A percentile compares a stretch with the other conserved stretches of the same genome.
Conservation (phyloP, 441 rosid species). For the Manihot esculenta region DNA sequence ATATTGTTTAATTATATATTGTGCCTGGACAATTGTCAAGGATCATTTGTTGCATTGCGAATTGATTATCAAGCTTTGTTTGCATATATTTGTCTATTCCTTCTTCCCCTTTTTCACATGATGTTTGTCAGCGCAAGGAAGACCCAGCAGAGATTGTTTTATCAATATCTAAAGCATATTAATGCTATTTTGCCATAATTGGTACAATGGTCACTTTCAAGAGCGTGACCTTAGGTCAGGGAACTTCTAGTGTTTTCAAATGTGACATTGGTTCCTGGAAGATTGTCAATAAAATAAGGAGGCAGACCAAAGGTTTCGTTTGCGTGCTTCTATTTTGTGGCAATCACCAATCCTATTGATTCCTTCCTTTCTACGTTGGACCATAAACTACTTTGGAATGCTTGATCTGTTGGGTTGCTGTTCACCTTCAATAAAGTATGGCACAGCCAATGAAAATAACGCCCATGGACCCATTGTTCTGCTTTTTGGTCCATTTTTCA, state of each 20-base stretch:
- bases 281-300: background rate
- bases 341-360: background rate
- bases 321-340: background rate
- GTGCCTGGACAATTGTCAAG: constrained; percentile 1
- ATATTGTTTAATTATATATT: constrained; percentile 10
- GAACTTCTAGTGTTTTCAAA: background rate
- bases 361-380: background rate
- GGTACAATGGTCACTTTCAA: background rate
- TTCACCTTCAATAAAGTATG: background rate
- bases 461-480: background rate
- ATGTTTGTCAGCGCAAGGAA: background rate
- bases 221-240: background rate
- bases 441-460: background rate
- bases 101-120: background rate
- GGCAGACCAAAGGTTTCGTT: background rate
- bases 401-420: background rate
- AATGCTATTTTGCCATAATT: background rate
- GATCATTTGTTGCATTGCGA: constrained; percentile 10
- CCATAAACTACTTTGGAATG: background rate
- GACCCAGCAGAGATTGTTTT: background rate
- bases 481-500: background rate
- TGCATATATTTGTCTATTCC: background rate
- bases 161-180: background rate
- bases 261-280: background rate
- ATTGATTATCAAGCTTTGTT: constrained; percentile 3